Evolutionary conservation across 306 rosid species (phyloP), one percentile per base, ranked within the genome.

Genomic region (Astragalus glycyphyllos): DNA sequence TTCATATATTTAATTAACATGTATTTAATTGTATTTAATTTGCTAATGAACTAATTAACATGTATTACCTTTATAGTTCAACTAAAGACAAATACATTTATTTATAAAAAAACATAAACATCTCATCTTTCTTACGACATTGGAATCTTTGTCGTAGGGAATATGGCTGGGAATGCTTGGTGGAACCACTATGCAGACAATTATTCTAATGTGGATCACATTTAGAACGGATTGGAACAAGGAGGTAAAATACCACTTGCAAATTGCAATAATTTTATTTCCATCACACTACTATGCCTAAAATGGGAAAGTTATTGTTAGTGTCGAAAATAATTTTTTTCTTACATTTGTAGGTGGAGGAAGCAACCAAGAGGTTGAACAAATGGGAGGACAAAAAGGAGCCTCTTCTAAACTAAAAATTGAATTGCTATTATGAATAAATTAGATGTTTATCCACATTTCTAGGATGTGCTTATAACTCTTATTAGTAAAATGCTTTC

Each of bases 81-180:
- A 15, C 29, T 50, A 16, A 16, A 15, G 17, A 8, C 31, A 16
- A n/a, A 46, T 46, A n/a, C 51, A 12, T 35, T 1, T 2, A 6
- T 40, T 9, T 2, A 40, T 5, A 40, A 40, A 40, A 40, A 46
- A 46, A 46, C 16, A 46, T 13, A 50, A 15, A 15, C 5, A 6
- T 50, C 5, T 50, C 5, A 16, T 50, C 11, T 4, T 11, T 61
- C 11, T 61, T 1, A 71, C 17, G 6, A 8, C 4, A 41, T 1
- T 71, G 51, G 17, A 1, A 8, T 32, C 0, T 70, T 10, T 70
- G 74, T 64, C 23, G 38, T 7, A 90, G 97, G 97, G 97, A 57
- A 79, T 90, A 69, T 90, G 94, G 94, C 20, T 86, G 71, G 95
- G 97, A 46, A 88, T 90, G 92, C 58, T 84, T 0, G 84, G 86